Percentiles rank a stretch among this genome's conserved stretches.
Conservation (phyloP, 345 rosid species). For the Conringia planisiliqua region DNA sequence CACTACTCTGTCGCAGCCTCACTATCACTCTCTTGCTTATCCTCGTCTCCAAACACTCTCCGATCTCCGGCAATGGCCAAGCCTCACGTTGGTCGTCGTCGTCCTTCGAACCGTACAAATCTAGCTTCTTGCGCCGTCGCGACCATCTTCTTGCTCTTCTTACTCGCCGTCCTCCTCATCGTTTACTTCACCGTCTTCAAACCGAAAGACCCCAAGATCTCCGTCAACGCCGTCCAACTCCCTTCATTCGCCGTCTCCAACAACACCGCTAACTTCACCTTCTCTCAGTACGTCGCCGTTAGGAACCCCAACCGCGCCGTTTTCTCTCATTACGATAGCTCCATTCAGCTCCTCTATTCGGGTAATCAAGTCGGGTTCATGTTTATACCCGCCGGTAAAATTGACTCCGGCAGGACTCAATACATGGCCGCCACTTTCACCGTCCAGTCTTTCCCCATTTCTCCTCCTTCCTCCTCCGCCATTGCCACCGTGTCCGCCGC, state of each 20-base stretch:
- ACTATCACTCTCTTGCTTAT: conserved; percentile 8
- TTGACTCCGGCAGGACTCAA: conserved; percentile 71
- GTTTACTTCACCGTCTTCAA: conserved; percentile 94
- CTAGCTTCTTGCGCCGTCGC: conserved; percentile 94
- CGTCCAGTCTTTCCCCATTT: conserved; percentile 75
- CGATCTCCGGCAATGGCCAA: conserved; percentile 27
- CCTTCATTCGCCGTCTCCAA: conserved; percentile 87
- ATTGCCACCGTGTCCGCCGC: conserved; percentile 33
- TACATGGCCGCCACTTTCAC: conserved; percentile 95
- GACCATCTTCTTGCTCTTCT: conserved; percentile 69
- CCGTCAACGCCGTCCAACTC: conserved; percentile 81
- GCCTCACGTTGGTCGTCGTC: conserved; percentile 29
- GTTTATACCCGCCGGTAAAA: conserved; percentile 97
- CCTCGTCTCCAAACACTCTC: conserved; percentile 15
- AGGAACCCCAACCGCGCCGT: conserved; percentile 78
- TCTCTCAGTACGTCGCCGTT: conserved; percentile 86
- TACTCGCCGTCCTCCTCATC: conserved; percentile 55
- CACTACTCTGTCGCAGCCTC: not conserved
- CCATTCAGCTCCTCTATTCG: conserved; percentile 82
- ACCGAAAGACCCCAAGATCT: conserved; percentile 84
- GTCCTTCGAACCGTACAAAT: conserved; percentile 63
- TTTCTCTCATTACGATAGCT: conserved; percentile 91
- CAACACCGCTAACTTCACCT: conserved; percentile 84
- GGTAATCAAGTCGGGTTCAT: conserved; percentile 92
- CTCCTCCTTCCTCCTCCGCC: conserved; percentile 31